These are phyloP conservation scores for Eutrema heterophyllum DNA, from an alignment of 345 rosid genomes.

Conservation along the genomic window DNA sequence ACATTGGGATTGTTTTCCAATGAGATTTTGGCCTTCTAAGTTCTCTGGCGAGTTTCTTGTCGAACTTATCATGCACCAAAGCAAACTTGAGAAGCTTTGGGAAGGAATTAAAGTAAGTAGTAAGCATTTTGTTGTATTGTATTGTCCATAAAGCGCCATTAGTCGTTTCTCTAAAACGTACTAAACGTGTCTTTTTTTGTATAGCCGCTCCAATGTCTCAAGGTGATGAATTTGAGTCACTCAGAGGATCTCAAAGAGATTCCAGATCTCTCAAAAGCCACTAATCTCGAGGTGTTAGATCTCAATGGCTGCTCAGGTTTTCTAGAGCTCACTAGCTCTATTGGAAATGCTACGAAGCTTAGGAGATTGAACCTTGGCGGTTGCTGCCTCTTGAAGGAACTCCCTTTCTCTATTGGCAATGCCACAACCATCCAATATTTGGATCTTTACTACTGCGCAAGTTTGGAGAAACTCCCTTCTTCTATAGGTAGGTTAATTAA, in stretches of 20 bases:
- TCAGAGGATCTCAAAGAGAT: conserved; percentile 11
- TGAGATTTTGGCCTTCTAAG: not conserved
- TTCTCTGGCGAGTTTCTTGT: not conserved
- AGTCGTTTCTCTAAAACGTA: not conserved
- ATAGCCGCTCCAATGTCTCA: conserved; percentile 14
- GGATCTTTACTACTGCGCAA: not conserved
- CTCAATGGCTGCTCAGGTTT: not conserved
- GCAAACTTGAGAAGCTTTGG: not conserved
- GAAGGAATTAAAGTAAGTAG: not conserved
- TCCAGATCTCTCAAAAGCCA: conserved; percentile 20
- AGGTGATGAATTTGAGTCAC: not conserved
- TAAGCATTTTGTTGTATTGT: not conserved
- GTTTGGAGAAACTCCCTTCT: conserved; percentile 4
- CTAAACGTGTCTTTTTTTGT: not conserved
- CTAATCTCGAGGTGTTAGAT: conserved; percentile 4
- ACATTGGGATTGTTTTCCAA: not conserved
- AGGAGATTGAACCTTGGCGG: not conserved
- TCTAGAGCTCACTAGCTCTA: not conserved
- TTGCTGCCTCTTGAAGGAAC: not conserved
- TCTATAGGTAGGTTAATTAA: not conserved
- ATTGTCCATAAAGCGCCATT: not conserved
- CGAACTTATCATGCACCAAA: not conserved
- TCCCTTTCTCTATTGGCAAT: not conserved
- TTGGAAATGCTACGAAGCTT: conserved; percentile 10
- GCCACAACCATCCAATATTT: not conserved